Evolutionary conservation across 2,329 filamentous ascomycete genomes (phyloP), one percentile per base, ranked within the genome.

Genomic region (Phaeoacremonium minimum): DNA sequence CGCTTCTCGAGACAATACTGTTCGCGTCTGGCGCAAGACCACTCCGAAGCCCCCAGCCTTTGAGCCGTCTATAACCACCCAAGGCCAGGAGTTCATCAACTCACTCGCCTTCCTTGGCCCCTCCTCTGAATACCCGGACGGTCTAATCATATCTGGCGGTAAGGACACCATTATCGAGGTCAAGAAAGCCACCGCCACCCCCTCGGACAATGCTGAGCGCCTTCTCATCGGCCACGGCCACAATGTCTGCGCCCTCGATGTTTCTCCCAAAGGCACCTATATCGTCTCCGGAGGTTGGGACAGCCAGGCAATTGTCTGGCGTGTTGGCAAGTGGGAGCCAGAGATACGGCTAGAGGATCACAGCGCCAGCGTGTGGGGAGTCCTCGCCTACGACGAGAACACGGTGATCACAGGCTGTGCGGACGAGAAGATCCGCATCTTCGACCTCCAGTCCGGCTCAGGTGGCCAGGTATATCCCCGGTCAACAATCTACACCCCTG

Each of bases 221-320:
- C 72, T 97, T 44, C 73, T 98, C 8, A 69, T 95, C 34, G 91
- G 93, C 11, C 93, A 98, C 57, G 74, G 77, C 15, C 77, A 85
- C 57, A 97, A 97, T 51, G 81, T 98, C 31, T 96, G 91, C 58
- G 76, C 90, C 7, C 65, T 98, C 30, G 87, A 95, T 51, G 82
- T 87, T 13, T 83, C 83, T 34, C 76, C 83, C 1, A 75, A 81
- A 41, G 84, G 83, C 3, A 76, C 67, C 31, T 87, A 80, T 57
- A 72, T 97, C 28, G 82, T 96, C 32, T 97, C 91, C 46, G 93
- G 91, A 19, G 87, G 90, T 51, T 98, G 93, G 93, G 93, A 98
- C 60, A 79, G 79, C 18, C 85, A 89, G 46, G 90, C 88, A 18
- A 83, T 88, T 37, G 67, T 97, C 35, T 98, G 93, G 93, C 75